Evolutionary conservation across 495 filamentous ascomycete genomes (phyloP).

Genomic region (Penicillium tannophilum): DNA sequence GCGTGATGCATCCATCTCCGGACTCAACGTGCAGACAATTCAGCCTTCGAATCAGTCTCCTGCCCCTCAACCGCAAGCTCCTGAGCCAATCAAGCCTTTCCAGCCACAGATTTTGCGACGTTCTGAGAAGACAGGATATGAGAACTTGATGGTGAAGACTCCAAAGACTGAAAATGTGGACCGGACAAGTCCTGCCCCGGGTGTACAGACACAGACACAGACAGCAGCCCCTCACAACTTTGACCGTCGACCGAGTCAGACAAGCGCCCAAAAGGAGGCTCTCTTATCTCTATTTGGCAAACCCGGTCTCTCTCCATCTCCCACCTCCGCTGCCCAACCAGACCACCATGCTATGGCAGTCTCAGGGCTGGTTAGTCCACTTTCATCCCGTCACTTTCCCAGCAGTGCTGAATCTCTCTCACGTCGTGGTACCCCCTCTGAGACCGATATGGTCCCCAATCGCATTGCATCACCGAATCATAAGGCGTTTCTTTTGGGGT

Average conservation of each 20-base stretch:
- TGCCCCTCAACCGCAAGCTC: constrained; percentile 20
- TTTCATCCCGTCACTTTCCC: constrained; percentile 41
- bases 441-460: constrained; percentile 47
- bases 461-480: constrained; percentile 66
- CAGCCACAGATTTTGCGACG: constrained; percentile 64
- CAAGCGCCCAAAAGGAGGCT: constrained; percentile 64
- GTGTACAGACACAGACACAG: constrained; percentile 4
- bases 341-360: constrained; percentile 30
- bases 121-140: constrained; percentile 41
- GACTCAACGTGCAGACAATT: constrained; percentile 16
- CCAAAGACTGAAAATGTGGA: constrained; percentile 9
- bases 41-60: constrained; percentile 21
- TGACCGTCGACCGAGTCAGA: constrained; percentile 49
- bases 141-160: constrained; percentile 21
- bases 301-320: constrained; percentile 33
- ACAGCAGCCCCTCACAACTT: constrained; percentile 22
- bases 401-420: constrained; percentile 44
- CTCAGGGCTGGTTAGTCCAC: constrained; percentile 48
- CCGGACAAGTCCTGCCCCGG: constrained; percentile 21
- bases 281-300: constrained; percentile 76
- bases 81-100: constrained; percentile 50
- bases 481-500: constrained; percentile 77
- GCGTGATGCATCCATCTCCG: constrained; percentile 30
- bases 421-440: constrained; percentile 39
- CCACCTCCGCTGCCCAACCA: constrained; percentile 22